These are phyloP conservation scores for Penicillium bialowiezense DNA, from an alignment of 495 filamentous ascomycete genomes.

Conservation along the genomic window DNA sequence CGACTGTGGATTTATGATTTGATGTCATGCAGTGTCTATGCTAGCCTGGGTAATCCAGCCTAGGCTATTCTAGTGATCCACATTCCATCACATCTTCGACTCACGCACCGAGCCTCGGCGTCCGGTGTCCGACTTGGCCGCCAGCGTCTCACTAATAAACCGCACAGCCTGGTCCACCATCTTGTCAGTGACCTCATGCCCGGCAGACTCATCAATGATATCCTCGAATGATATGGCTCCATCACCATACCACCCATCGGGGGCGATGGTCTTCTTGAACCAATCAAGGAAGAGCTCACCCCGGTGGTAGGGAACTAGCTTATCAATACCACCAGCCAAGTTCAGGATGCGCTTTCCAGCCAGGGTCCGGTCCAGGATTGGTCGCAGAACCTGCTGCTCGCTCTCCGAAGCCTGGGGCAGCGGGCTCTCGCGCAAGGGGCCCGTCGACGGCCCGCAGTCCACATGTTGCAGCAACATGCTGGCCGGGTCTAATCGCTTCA, in stretches of 20 bases:
- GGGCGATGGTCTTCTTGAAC: conserved; percentile 58
- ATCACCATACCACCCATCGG: conserved; percentile 56
- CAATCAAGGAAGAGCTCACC: conserved; percentile 67
- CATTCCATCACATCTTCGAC: conserved; percentile 43
- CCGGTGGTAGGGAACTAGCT: conserved; percentile 76
- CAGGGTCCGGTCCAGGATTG: conserved; percentile 48
- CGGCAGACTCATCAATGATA: conserved; percentile 67
- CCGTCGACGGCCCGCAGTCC: conserved; percentile 24
- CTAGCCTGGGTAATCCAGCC: too few relatives aligned
- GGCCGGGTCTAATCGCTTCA: conserved; percentile 66
- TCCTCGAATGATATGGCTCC: conserved; percentile 64
- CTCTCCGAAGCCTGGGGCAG: conserved; percentile 45
- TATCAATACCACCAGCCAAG: conserved; percentile 73
- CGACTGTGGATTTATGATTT: too few relatives aligned
- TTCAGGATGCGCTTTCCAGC: conserved; percentile 74
- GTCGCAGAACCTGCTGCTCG: conserved; percentile 40
- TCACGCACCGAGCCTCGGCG: conserved; percentile 37
- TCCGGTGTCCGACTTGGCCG: conserved; percentile 12
- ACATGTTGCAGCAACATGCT: conserved; percentile 59
- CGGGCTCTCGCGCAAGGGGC: conserved; percentile 29
- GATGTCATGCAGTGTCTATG: too few relatives aligned
- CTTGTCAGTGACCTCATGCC: conserved; percentile 66
- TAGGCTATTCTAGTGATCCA: too few relatives aligned
- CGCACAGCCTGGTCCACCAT: conserved; percentile 72
- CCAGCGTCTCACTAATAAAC: conserved; percentile 57